Base-by-base conservation (phyloP, 108 stramenopile species). In the Mayamaea pseudoterrestris region DNA sequence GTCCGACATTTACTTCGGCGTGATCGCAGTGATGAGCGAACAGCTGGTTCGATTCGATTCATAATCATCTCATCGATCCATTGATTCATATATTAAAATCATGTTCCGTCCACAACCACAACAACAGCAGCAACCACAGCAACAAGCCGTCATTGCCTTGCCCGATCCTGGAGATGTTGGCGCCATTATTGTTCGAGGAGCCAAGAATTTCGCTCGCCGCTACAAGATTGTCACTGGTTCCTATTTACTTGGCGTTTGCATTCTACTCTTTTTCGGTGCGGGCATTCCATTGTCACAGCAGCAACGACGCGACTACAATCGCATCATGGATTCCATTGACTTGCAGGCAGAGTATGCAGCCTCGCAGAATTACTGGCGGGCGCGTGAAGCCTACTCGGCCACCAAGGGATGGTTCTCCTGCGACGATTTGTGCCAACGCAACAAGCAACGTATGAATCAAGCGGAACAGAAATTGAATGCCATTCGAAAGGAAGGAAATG, bases 341-440 rank as follows among this genome's bases (percentile, higher is more conserved):
- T 43, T 86, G 0, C 58, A 74, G 27, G 79, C 84, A 9, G 90
- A 92, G 54, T 87, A 65, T 58, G 63, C 63, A 34, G 90, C 85
- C 13, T 60, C 69, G 11, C 37, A 59, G 0, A 27, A 61, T n/a
- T 87, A 79, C 47, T 76, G 60, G 34, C 35, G 58, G 9, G 80
- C 82, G 24, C 42, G 76, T 31, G 34, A 65, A 26, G 66, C 66
- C 9, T 87, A 92, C 28, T 70, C 73, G 32, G 68, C 67, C 7
- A 68, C 73, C 35, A 82, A 85, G 56, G 90, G 90, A 29, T 92
- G 90, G 90, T 51, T 20, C 21, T 52, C 70, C 16, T 92, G 85
- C 48, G 83, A 86, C 35, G 66, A 68, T 22, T 57, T 76, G 3
- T 91, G 90, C 47, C 77, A 81, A 44, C 73, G 78, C 21, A 87